Conservation (phyloP, 78 protist species). For the Guillardia theta region DNA sequence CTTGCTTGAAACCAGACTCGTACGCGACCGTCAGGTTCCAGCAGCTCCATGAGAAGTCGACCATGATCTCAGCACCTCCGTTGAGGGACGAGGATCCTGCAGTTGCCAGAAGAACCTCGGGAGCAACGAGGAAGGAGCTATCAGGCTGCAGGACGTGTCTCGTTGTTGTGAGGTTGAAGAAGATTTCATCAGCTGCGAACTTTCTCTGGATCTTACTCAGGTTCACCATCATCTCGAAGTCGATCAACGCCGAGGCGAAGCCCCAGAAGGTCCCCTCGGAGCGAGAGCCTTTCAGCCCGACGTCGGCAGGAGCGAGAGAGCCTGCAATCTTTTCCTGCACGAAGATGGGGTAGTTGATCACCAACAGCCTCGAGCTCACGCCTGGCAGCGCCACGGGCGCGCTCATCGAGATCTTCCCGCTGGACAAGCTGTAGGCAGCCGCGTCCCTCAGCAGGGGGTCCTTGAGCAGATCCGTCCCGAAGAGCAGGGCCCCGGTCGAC, state of each 20-base stretch:
- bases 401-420: no score
- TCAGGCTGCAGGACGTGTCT: neutral
- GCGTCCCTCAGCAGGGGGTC: no score
- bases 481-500: no score
- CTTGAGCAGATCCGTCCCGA: no score
- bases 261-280: slow-evolving; percentile 2
- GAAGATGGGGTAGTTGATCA: no score
- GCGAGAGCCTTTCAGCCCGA: no score
- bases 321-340: no score
- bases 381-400: no score
- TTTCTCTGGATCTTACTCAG: neutral
- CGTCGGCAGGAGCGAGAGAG: no score
- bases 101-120: neutral
- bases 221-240: neutral
- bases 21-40: neutral
- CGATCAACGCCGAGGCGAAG: neutral
- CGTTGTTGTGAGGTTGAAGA: neutral
- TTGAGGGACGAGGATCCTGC: neutral
- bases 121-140: neutral
- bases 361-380: no score
- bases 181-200: neutral
- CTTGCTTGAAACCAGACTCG: neutral
- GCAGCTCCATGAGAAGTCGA: neutral
- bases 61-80: no score
- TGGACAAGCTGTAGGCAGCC: no score